These are phyloP conservation scores for Colletotrichum filicis DNA, from an alignment of 2,329 filamentous ascomycete species.

Conservation along the genomic window DNA sequence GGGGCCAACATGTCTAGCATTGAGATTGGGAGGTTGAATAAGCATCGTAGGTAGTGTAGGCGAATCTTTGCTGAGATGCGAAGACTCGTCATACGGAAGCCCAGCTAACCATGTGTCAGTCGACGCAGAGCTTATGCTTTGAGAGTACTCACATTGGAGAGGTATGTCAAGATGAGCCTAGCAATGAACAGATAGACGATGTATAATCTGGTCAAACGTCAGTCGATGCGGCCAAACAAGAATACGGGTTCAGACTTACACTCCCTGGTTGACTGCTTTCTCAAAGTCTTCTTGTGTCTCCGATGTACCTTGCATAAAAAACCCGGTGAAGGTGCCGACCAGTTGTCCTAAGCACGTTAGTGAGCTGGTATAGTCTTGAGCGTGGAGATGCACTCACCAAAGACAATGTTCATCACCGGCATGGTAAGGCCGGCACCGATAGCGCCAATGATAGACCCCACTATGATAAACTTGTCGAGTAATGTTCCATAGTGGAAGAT, in stretches of 20 bases:
- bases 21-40: constrained; percentile 61
- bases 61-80: constrained; percentile 61
- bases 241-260: constrained; percentile 23
- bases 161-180: constrained; percentile 45
- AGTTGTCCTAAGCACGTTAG: constrained; percentile 37
- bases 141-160: constrained; percentile 42
- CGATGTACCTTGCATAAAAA: constrained; percentile 32
- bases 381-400: constrained; percentile 38
- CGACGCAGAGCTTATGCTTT: no score
- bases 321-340: constrained; percentile 44
- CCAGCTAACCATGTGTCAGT: constrained; percentile 44
- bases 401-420: constrained; percentile 48
- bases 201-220: constrained; percentile 40
- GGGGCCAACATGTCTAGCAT: constrained; percentile 60
- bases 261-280: constrained; percentile 35
- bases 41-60: constrained; percentile 57
- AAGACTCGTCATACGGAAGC: constrained; percentile 60
- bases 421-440: constrained; percentile 38
- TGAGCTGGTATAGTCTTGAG: not conserved
- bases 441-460: constrained; percentile 21
- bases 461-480: constrained; percentile 28
- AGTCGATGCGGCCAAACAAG: not conserved
- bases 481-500: constrained; percentile 24
- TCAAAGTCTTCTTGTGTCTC: constrained; percentile 34
- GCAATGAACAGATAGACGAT: constrained; percentile 50